These are phyloP conservation scores for Alternaria sp. DNA, from an alignment of 2,329 filamentous ascomycete genomes.

Conservation along the genomic window DNA sequence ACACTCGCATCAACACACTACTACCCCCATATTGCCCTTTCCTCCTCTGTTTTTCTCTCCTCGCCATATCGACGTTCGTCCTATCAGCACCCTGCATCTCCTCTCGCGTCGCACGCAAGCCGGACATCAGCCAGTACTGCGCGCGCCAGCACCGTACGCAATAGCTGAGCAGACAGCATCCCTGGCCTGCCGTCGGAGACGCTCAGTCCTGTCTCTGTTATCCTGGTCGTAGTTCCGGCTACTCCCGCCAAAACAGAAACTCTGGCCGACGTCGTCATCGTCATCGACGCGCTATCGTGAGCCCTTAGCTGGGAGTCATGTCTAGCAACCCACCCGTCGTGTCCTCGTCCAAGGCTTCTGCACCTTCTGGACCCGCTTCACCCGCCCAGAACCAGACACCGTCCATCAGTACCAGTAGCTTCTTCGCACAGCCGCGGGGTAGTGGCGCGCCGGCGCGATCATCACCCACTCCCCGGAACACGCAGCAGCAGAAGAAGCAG, in stretches of 20 bases:
- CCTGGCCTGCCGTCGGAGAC: not conserved
- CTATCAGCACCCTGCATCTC: not conserved
- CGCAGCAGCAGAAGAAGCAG: slow-evolving; percentile 79
- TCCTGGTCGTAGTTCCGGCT: not conserved
- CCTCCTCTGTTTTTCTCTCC: not conserved
- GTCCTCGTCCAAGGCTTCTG: slow-evolving; percentile 53
- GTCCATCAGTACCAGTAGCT: slow-evolving; percentile 55
- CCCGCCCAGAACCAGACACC: slow-evolving; percentile 56
- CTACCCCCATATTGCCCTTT: not conserved
- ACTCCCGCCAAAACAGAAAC: not conserved
- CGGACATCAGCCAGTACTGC: slow-evolving; percentile 16
- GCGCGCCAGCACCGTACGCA: slow-evolving; percentile 7
- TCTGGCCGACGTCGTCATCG: slow-evolving; percentile 1
- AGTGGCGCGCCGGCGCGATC: slow-evolving; percentile 51
- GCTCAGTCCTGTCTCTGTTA: slow-evolving; percentile 4
- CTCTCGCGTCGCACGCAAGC: not conserved
- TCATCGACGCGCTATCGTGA: slow-evolving; percentile 27
- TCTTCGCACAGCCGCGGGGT: slow-evolving; percentile 55
- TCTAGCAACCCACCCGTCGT: slow-evolving; percentile 56
- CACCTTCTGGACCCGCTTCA: slow-evolving; percentile 50
- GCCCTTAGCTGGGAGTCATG: slow-evolving; percentile 50
- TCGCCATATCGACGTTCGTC: slow-evolving; percentile 6
- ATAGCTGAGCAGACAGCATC: not conserved
- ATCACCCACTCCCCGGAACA: slow-evolving; percentile 71
- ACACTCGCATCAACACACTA: slow-evolving; percentile 5